Percentiles rank a stretch among this genome's conserved stretches.
phyloP scores from a whole-genome alignment of 345 rosid species.

The Nasturtium officinale region DNA sequence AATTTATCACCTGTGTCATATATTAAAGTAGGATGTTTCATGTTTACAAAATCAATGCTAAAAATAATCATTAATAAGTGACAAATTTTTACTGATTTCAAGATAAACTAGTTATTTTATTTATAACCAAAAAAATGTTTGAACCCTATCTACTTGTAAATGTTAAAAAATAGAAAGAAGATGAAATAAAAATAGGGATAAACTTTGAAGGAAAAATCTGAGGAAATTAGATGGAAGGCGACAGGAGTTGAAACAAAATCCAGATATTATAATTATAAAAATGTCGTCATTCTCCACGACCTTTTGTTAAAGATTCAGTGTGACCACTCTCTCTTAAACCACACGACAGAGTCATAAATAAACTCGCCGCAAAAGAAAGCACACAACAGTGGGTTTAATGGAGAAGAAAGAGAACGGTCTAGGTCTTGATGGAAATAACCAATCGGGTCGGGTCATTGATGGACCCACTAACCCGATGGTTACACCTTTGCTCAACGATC shows the following conservation, averaged over 20 bases:
- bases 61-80: background rate
- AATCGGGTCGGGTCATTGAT: slow-evolving; percentile 47
- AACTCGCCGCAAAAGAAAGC: background rate
- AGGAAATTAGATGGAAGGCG: slow-evolving; percentile 9
- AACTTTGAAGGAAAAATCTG: background rate
- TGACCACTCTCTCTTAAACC: background rate
- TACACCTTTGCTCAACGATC: slow-evolving; percentile 94
- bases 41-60: too few relatives aligned
- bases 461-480: slow-evolving; percentile 95
- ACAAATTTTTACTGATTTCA: background rate
- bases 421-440: slow-evolving; percentile 34
- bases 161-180: background rate
- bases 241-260: slow-evolving; percentile 8
- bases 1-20: too few relatives aligned
- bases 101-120: background rate
- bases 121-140: background rate
- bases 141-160: background rate
- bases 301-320: background rate
- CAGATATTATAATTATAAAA: background rate
- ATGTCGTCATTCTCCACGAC: background rate
- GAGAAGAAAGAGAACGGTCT: slow-evolving; percentile 43
- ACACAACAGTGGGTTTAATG: slow-evolving; percentile 23
- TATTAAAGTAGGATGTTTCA: too few relatives aligned
- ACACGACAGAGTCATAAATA: background rate
- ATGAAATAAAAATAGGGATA: background rate